These are phyloP conservation scores for Kazachstania sp. DNA, from an alignment of 1,139 yeast species.

Conservation along the genomic window DNA sequence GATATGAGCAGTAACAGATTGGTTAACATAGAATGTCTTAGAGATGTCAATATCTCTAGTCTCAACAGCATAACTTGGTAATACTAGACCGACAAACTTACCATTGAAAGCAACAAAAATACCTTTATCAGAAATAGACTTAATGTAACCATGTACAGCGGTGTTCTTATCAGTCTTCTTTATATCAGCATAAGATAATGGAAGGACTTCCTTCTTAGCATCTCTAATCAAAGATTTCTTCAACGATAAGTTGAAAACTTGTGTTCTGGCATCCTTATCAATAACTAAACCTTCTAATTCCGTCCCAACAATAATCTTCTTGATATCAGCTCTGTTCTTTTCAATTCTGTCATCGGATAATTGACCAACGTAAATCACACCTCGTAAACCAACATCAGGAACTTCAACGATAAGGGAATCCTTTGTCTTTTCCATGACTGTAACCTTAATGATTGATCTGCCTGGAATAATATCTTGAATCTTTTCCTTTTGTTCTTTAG, in stretches of 20 bases:
- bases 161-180: constrained; percentile 37
- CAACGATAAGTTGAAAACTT: constrained; percentile 52
- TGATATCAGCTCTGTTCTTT: constrained; percentile 56
- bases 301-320: constrained; percentile 54
- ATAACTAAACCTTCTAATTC: constrained; percentile 53
- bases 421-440: constrained; percentile 65
- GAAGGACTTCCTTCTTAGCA: constrained; percentile 48
- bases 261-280: constrained; percentile 55
- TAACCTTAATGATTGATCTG: constrained; percentile 51
- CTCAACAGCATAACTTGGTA: constrained; percentile 64
- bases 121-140: constrained; percentile 69
- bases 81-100: constrained; percentile 71
- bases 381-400: constrained; percentile 47
- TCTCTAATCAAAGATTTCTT: constrained; percentile 63
- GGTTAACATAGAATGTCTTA: constrained; percentile 48
- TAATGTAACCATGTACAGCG: constrained; percentile 61
- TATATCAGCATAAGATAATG: constrained; percentile 52
- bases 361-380: constrained; percentile 68
- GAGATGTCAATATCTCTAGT: constrained; percentile 49
- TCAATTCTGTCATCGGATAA: constrained; percentile 68
- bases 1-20: constrained; percentile 60
- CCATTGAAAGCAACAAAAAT: constrained; percentile 78
- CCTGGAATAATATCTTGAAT: constrained; percentile 52
- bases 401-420: constrained; percentile 64
- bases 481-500: constrained; percentile 41